These are phyloP conservation scores for Wickerhamiella hasegawae DNA, from an alignment of 805 yeast genomes.

Conservation along the genomic window DNA sequence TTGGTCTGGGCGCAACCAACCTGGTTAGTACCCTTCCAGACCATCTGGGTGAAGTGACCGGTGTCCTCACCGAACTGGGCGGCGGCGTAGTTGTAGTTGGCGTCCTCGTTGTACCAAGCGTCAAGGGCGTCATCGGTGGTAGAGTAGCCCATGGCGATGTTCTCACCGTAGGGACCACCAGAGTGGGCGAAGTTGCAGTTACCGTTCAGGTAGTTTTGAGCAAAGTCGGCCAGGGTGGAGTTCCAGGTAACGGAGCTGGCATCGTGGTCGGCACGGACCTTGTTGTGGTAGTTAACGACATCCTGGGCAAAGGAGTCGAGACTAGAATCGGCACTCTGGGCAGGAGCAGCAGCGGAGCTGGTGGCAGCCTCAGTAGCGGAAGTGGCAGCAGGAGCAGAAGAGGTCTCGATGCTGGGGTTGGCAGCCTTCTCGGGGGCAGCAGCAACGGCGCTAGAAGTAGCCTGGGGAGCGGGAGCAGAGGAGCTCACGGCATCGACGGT, in stretches of 20 bases:
- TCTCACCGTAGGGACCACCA: constrained; percentile 54
- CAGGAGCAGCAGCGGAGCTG: constrained; percentile 1
- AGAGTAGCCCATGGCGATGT: constrained; percentile 54
- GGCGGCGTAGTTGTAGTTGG: constrained; percentile 32
- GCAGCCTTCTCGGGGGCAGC: constrained; percentile 1
- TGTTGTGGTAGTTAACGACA: constrained; percentile 47
- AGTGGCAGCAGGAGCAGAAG: background rate
- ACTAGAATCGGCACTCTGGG: constrained; percentile 2
- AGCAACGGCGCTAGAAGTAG: background rate
- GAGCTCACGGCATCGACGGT: background rate
- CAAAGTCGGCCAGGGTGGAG: constrained; percentile 32
- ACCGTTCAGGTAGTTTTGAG: constrained; percentile 36
- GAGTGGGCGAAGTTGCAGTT: constrained; percentile 47
- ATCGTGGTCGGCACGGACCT: constrained; percentile 36
- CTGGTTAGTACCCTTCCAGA: constrained; percentile 46
- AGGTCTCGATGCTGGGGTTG: no score
- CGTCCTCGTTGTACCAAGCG: constrained; percentile 62
- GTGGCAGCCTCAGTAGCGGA: background rate
- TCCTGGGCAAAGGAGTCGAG: constrained; percentile 10
- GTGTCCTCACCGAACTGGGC: constrained; percentile 33
- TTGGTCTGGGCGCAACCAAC: constrained; percentile 51
- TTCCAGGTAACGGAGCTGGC: constrained; percentile 42
- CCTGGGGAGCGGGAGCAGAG: background rate
- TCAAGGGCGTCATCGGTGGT: constrained; percentile 36
- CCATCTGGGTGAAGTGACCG: constrained; percentile 69